Evolutionary conservation across 1,139 yeast species (phyloP), one percentile per base, ranked within the genome.

Genomic region (Candida freyschussii): DNA sequence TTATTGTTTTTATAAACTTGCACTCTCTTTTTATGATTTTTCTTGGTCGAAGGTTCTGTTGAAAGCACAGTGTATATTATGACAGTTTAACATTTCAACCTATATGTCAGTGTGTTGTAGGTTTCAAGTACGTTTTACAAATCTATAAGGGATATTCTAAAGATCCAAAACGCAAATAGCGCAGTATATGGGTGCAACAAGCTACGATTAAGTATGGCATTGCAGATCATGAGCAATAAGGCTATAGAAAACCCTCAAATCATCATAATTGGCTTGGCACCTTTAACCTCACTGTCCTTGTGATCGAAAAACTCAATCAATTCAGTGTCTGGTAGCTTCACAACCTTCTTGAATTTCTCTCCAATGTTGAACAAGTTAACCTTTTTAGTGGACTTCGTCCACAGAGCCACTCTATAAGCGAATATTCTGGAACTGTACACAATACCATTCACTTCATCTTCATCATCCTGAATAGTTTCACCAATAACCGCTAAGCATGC

Each of bases 401-500:
- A 91, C 60, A 91, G 68, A 56, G 94, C 91, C 57, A 91, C 75
- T 63, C 89, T 81, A 69, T 74, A 78, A 45, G 79, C 89, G 49
- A 76, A 79, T 59, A 75, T 80, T 70, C 96, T 82, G 52, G 85
- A 77, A 59, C 85, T 86, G 57, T 86, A 78, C 47, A 91, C 96
- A 49, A 87, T 86, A 52, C 99, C 99, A 60, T 86, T 89, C 50
- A 93, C 94, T 65, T 87, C 93, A 30, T 61, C 59, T 57, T 82
- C 89, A 44, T 81, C 91, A 47, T 78, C 83, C 63, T 86, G 95
- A 48, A 91, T 81, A 39, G 96, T 86, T 65, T 91, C 97, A 51
- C 99, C 99, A 61, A 91, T 86, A 40, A 87, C 87, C 30, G 94
- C 82, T 55, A 91, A 73, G 59, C 91, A 73, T 39, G 93, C 79